Evolutionary conservation across 306 rosid genomes (phyloP).

Genomic region (Vicia faba): DNA sequence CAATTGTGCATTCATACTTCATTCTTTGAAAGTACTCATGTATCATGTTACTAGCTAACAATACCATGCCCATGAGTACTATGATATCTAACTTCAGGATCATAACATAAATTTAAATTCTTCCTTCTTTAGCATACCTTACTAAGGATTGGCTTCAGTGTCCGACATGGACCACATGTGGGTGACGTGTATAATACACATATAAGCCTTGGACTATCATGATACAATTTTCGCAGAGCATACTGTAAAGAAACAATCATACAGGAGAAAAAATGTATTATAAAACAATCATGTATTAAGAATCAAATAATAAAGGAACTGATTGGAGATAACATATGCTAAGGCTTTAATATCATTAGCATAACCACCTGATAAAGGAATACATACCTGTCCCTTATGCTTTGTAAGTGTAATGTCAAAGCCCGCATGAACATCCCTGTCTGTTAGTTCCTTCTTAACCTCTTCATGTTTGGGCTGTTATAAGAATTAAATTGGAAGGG

Average conservation of each 20-base stretch:
- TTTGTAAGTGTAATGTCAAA: constrained; percentile 86
- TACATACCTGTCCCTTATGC: constrained; percentile 81
- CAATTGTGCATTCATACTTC: constrained; percentile 4
- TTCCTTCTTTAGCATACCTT: constrained; percentile 56
- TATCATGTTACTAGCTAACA: constrained; percentile 17
- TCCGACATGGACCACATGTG: constrained; percentile 94
- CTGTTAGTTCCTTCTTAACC: constrained; percentile 78
- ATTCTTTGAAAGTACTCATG: constrained; percentile 15
- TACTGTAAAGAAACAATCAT: constrained; percentile 55
- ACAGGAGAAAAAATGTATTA: constrained; percentile 2
- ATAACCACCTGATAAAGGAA: constrained; percentile 23
- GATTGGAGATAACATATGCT: constrained; percentile 13
- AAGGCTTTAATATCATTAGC: constrained; percentile 31
- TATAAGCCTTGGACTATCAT: constrained; percentile 94
- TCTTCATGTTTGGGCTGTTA: constrained; percentile 86
- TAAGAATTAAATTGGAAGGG: constrained; percentile 38
- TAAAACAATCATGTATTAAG: constrained; percentile 15
- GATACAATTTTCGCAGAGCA: constrained; percentile 92
- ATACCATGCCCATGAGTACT: constrained; percentile 1
- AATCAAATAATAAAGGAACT: constrained; percentile 22
- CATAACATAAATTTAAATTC: constrained; percentile 6
- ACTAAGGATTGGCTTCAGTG: constrained; percentile 92
- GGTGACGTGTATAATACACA: constrained; percentile 86
- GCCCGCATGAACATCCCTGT: constrained; percentile 79
- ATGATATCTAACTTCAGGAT: constrained; percentile 28